Base-by-base conservation (phyloP, 805 yeast species). In the Ogataea kodamae region DNA sequence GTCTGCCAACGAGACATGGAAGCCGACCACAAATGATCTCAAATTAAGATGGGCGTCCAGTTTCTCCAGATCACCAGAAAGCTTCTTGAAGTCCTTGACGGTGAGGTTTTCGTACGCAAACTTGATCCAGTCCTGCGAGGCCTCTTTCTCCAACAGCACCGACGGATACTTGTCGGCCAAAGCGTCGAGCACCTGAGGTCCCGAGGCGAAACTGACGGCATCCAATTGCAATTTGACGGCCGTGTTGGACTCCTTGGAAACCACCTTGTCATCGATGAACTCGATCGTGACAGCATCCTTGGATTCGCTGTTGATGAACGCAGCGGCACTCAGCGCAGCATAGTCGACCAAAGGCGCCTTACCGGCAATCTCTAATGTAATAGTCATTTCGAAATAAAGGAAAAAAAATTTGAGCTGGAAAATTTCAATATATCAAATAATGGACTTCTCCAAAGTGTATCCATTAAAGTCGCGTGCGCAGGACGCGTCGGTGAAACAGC, bases 261-360 rank as follows among this genome's bases (percentile, higher is more conserved):
- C 67, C 33, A 72, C 73, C 55, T 83, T 81, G 35, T 78, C 92
- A 54, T 88, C 96, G 33, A 79, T 74, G 42, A 77, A 77, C 24
- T 75, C 74, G 48, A 86, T 64, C 25, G 69, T 67, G 46, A 87
- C 69, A 13, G 81, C 59, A 23, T 64, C 68, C 5, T 67, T 70
- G 4, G 64, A 65, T 32, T 62, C 57, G 18, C 67, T 60, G 62
- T 85, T 84, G 51, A 81, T 77, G 31, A 83, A 70, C 14, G 81
- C 78, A 25, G 88, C 84, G 25, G 94, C 94, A 49, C 85, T 77
- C 42, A 88, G 63, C 11, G 78, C 76, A 5, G 85, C 74, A 57
- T 86, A 90, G 18, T 90, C 92, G 38, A 85, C 81, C 31, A 74
- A 70, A 12, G 85, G 85, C 5, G 96, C 94, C 68, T 87, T 89